phyloP scores from a whole-genome alignment of 768 basidiomycete genomes.

The Nidularia sp. region DNA sequence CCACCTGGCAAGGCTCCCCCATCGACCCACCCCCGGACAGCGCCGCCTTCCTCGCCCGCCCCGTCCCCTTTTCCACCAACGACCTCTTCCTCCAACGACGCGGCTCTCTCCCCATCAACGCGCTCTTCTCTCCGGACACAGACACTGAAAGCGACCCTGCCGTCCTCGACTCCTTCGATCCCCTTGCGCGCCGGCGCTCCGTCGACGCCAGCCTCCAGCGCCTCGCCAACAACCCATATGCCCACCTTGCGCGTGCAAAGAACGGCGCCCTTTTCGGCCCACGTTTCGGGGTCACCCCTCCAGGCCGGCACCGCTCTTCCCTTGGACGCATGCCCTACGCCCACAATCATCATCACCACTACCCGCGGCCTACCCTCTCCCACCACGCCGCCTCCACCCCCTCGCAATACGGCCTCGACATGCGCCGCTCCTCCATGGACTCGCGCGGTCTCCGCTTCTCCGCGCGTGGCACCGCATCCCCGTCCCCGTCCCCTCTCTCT shows the following conservation, averaged over 20 bases:
- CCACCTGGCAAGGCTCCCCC: slow-evolving; percentile 25
- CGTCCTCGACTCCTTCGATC: slow-evolving; percentile 35
- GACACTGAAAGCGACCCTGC: slow-evolving; percentile 28
- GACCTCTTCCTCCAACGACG: slow-evolving; percentile 37
- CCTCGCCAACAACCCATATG: slow-evolving; percentile 47
- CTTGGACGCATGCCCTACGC: slow-evolving; percentile 24
- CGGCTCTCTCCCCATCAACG: slow-evolving; percentile 51
- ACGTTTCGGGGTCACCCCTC: slow-evolving; percentile 25
- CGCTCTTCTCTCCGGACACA: slow-evolving; percentile 25
- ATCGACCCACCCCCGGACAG: slow-evolving; percentile 31
- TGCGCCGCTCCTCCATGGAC: slow-evolving; percentile 39
- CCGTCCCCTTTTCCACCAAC: slow-evolving; percentile 9
- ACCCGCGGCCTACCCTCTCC: slow-evolving; percentile 13
- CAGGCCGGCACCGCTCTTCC: slow-evolving; percentile 23
- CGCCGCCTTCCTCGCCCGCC: slow-evolving; percentile 18
- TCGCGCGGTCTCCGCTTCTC: slow-evolving; percentile 30
- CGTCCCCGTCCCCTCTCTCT: slow-evolving; percentile 40
- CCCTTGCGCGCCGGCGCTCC: slow-evolving; percentile 36
- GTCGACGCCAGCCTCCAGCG: slow-evolving; percentile 45
- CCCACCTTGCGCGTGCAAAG: slow-evolving; percentile 46
- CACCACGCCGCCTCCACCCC: slow-evolving; percentile 23
- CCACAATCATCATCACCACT: slow-evolving; percentile 15
- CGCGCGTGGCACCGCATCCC: slow-evolving; percentile 25
- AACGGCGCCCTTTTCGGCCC: slow-evolving; percentile 41
- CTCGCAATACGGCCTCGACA: slow-evolving; percentile 23